Evolutionary conservation across 192 early-diverging fungal species (phyloP), one percentile per base, ranked within the genome.

Genomic region (Coemansia pectinata): DNA sequence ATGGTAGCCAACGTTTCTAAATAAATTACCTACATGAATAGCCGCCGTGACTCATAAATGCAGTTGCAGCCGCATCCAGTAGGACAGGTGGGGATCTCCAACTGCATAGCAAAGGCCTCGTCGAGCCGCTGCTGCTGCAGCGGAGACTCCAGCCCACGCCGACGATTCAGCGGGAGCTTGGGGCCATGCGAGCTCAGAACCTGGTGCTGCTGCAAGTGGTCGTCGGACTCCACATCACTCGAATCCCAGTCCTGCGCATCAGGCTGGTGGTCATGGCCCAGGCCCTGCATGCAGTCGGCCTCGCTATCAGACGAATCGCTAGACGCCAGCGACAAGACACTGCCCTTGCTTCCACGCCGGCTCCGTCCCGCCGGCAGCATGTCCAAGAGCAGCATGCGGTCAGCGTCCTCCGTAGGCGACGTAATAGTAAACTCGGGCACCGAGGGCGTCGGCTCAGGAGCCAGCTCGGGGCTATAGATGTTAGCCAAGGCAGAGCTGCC

Each of bases 21-120:
- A 31, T 44, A 40, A 11, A 38, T 14, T 0, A 7, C 31, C 9
- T 67, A 73, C 21, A 68, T 57, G 19, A 76, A 70, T 5, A 73
- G 66, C 14, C 58, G 21, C 4, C 69, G 63, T 23, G 74, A 73
- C 33, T 79, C 73, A 57, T 67, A 71, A 42, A 84, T 34, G 33
- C 81, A 84, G 53, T 73, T 79, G 66, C 81, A 84, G 6, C 72
- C 81, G 36, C 81, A 84, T 1, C 81, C 81, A 0, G 70, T 66
- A 0, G 81, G 77, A 38, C 81, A 84, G 10, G 81, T 84, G 2
- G 81, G 81, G 4, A 72, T 65, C n/a, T 67, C 71, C 15, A 57
- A 4, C 29, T 63, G 73, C 68, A 67, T 25, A 0, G 23, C 17
- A 10, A 66, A 39, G 1, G 65, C 77, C 12, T 39, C 68, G 34